Base-by-base conservation (phyloP, 345 rosid genomes). In the Eucalyptus victrix region DNA sequence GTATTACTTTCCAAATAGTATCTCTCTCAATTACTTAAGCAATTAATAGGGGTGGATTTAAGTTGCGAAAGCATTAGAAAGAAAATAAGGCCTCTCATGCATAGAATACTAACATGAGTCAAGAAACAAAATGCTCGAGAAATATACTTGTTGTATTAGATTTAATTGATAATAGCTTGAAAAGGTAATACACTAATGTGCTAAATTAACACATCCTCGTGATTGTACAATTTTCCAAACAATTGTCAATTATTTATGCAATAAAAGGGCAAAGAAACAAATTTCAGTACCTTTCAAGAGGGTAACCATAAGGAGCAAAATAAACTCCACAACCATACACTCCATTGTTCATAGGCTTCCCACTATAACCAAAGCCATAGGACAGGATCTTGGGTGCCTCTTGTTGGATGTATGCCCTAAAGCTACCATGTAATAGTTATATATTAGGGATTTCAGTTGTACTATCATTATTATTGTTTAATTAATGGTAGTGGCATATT, bases 241-340 rank as follows among this genome's bases (percentile, higher is more conserved):
- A 10, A 10, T 72, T 37, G 7, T 19, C 26, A 19, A 10, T 72
- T 19, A 21, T 72, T 37, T 37, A 72, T 5, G 15, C 28, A 37
- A 37, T 37, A n/a, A 50, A 88, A 19, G 37, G 80, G 28, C 67
- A 50, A 23, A 76, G 32, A 9, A 88, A 42, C 24, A 26, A 34
- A 17, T 76, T 10, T 14, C 21, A 88, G 89, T 89, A 97, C 99
- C 98, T 93, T 51, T 95, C 96, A n/a, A 94, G 86, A 62, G 98
- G 95, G 80, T 92, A 92, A 91, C 93, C 88, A 89, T 94, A 96
- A 2, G 99, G 97, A 12, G 94, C 92, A 80, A 97, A 92, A 92
- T 95, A 94, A 88, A 96, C 60, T 21, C 99, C 99, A 45, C 91
- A 72, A 1, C 98, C 98, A 81, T 90, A 92, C 88, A 94, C 89